These are phyloP conservation scores for Beauveria asiatica DNA, from an alignment of 2,329 filamentous ascomycete species.

Conservation along the genomic window DNA sequence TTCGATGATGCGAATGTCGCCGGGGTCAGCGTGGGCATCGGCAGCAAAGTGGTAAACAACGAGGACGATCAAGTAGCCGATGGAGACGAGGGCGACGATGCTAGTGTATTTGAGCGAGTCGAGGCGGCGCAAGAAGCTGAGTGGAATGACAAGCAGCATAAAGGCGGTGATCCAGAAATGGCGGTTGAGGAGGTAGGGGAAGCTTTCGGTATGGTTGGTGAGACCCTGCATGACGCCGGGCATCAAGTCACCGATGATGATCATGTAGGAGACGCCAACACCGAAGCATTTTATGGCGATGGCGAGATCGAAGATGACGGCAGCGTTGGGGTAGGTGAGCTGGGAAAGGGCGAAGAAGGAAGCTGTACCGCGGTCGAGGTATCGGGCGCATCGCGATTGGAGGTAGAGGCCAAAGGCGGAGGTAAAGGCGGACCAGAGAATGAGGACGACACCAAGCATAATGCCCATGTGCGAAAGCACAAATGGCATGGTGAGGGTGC, in stretches of 20 bases:
- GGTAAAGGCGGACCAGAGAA: conserved; percentile 83
- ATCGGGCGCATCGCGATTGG: conserved; percentile 85
- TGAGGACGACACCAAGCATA: conserved; percentile 70
- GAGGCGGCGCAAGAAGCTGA: conserved; percentile 82
- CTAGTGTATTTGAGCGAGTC: conserved; percentile 98
- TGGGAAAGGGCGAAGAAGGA: conserved; percentile 97
- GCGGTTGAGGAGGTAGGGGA: conserved; percentile 74
- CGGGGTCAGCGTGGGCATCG: conserved; percentile 66
- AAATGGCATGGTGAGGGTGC: conserved; percentile 89
- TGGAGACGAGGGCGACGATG: conserved; percentile 80
- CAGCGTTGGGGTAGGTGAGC: conserved; percentile 91
- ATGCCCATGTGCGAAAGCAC: conserved; percentile 96
- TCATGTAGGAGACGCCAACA: conserved; percentile 93
- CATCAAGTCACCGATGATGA: conserved; percentile 98
- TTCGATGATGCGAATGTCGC: conserved; percentile 64
- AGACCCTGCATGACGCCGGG: conserved; percentile 86
- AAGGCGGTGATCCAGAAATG: conserved; percentile 98
- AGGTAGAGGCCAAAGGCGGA: conserved; percentile 92
- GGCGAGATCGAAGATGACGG: conserved; percentile 88
- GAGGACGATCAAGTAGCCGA: conserved; percentile 85
- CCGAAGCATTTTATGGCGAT: conserved; percentile 98
- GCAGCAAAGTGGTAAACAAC: conserved; percentile 88
- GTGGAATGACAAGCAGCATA: conserved; percentile 90
- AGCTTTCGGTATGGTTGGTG: conserved; percentile 47
- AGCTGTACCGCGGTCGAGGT: conserved; percentile 78